Evolutionary conservation across 23 red algal species (phyloP).

Genomic region (Gracilaria domingensis): DNA sequence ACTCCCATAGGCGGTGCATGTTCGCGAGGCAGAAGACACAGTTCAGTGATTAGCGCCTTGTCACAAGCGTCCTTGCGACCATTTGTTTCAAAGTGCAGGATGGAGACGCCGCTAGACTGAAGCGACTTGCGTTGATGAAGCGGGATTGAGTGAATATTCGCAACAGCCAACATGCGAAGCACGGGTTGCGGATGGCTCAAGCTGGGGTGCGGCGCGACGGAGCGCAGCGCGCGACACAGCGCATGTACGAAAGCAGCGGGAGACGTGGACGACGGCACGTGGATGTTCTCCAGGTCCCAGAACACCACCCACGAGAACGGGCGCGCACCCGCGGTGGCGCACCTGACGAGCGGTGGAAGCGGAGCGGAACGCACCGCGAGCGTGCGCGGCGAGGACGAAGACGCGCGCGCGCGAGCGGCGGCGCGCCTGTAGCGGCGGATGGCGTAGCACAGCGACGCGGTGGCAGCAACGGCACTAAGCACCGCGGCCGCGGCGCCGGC

Average conservation of each 20-base stretch:
- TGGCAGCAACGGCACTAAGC: background rate
- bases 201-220: background rate
- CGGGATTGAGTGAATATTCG: constrained; percentile 10
- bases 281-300: constrained; percentile 64
- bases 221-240: constrained; percentile 38
- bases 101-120: constrained; percentile 35
- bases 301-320: constrained; percentile 39
- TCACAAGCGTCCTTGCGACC: constrained; percentile 52
- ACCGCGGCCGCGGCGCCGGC: background rate
- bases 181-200: background rate
- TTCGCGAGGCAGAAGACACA: constrained; percentile 44
- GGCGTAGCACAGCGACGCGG: background rate
- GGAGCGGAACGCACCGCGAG: background rate
- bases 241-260: constrained; percentile 3
- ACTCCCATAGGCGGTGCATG: constrained; percentile 40
- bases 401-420: background rate
- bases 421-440: background rate
- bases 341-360: background rate
- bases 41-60: constrained; percentile 59
- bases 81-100: constrained; percentile 48
- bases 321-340: background rate
- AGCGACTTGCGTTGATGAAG: constrained; percentile 19
- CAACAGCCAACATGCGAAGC: constrained; percentile 44
- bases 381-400: background rate
- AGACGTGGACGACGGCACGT: background rate